Percentiles rank a stretch among this genome's conserved stretches.
Evolutionary conservation across 441 rosid genomes (phyloP).

Genomic region (Bocquillonia castaneifolia): DNA sequence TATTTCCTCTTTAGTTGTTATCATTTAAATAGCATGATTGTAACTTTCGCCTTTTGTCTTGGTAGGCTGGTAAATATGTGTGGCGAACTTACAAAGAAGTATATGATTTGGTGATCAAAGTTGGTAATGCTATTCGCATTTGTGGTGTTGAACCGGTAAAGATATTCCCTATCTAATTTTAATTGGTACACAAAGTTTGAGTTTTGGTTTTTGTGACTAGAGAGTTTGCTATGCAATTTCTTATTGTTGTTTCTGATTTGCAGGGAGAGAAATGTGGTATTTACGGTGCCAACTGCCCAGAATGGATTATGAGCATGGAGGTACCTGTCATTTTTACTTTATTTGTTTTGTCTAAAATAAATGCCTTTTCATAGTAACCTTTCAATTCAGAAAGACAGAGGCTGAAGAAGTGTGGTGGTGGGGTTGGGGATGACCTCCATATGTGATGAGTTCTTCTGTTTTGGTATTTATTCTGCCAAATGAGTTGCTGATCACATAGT

Average conservation of each 20-base stretch:
- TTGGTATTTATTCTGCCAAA: neutral
- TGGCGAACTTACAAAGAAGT: slow-evolving; percentile 84
- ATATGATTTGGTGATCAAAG: slow-evolving; percentile 61
- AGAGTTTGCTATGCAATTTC: slow-evolving; percentile 5
- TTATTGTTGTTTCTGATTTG: slow-evolving; percentile 13
- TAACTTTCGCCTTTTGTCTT: slow-evolving; percentile 8
- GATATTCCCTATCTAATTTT: neutral
- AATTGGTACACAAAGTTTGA: neutral
- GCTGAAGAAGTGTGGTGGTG: neutral
- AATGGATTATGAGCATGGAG: slow-evolving; percentile 99
- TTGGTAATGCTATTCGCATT: slow-evolving; percentile 76
- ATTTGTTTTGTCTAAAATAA: neutral
- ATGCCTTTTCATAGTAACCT: neutral
- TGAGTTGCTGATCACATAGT: neutral
- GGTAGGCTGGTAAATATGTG: slow-evolving; percentile 68
- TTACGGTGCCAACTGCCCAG: slow-evolving; percentile 75
- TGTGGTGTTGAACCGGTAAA: slow-evolving; percentile 75
- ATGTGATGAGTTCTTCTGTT: neutral
- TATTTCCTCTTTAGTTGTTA: neutral
- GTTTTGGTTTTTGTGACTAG: neutral
- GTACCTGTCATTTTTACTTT: slow-evolving; percentile 29
- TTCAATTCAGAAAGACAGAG: neutral
- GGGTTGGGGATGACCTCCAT: neutral
- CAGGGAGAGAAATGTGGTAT: slow-evolving; percentile 90
- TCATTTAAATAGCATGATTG: neutral